phyloP scores from a whole-genome alignment of 768 basidiomycete genomes.

The Leccinum broughii region DNA sequence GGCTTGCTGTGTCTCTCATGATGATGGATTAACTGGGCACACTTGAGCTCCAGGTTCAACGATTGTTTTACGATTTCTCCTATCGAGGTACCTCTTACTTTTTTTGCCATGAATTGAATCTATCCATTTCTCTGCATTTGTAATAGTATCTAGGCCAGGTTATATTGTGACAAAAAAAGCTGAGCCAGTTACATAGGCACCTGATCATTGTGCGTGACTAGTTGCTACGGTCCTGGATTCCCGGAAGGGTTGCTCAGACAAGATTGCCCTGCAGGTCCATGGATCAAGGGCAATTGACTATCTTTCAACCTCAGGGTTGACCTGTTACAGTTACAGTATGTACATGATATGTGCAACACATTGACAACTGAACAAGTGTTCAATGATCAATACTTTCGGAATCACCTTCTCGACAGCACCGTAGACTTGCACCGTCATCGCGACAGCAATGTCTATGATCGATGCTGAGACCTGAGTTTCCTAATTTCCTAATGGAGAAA shows the following conservation, averaged over 20 bases:
- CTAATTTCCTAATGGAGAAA: background rate
- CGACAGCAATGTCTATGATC: background rate
- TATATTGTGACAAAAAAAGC: too few relatives aligned
- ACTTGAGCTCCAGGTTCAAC: background rate
- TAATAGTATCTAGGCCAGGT: background rate
- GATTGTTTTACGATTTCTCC: background rate
- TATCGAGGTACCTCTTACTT: background rate
- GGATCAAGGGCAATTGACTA: too few relatives aligned
- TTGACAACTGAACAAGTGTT: background rate
- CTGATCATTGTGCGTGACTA: too few relatives aligned
- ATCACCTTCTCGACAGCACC: background rate
- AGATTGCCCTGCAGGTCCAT: too few relatives aligned
- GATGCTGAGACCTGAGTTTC: conserved; percentile 1
- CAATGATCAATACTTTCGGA: background rate
- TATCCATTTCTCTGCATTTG: background rate
- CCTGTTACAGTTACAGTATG: too few relatives aligned
- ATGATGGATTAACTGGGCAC: background rate
- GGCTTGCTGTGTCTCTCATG: background rate
- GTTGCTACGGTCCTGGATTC: too few relatives aligned
- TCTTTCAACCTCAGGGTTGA: too few relatives aligned
- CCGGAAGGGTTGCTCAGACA: too few relatives aligned
- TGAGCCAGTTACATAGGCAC: too few relatives aligned
- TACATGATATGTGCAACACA: too few relatives aligned
- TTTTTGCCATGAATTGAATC: background rate
- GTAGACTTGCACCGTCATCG: background rate